These are phyloP conservation scores for Collybia nuda DNA, from an alignment of 768 basidiomycete genomes.

Conservation along the genomic window DNA sequence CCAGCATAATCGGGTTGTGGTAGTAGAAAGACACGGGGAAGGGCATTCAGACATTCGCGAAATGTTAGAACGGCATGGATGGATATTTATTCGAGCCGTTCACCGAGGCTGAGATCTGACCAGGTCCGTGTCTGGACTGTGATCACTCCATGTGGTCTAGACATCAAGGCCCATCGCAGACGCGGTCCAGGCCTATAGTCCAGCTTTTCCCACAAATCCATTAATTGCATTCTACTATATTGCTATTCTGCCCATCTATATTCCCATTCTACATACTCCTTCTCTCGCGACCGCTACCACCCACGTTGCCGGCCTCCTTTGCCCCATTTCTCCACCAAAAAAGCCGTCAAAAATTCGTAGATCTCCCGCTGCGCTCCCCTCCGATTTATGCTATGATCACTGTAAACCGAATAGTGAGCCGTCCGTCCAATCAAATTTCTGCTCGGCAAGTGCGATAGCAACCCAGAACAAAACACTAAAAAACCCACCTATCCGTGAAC, in stretches of 20 bases:
- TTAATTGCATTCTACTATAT: background rate
- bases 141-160: constrained; percentile 1
- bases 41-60: constrained; percentile 21
- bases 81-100: constrained; percentile 22
- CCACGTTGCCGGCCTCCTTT: constrained; percentile 69
- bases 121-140: constrained; percentile 17
- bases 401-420: constrained; percentile 27
- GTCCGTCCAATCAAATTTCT: constrained; percentile 14
- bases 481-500: constrained; percentile 89
- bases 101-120: constrained; percentile 12
- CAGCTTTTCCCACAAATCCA: constrained; percentile 13
- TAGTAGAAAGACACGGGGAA: constrained; percentile 23
- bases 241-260: background rate
- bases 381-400: constrained; percentile 76
- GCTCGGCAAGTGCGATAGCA: constrained; percentile 7
- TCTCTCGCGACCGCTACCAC: constrained; percentile 35
- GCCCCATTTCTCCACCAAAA: constrained; percentile 93
- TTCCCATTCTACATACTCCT: background rate
- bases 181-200: background rate
- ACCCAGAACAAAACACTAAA: constrained; percentile 12
- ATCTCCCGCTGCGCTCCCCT: constrained; percentile 84
- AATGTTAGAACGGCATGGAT: constrained; percentile 9
- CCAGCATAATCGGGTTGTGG: constrained; percentile 14
- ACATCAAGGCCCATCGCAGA: constrained; percentile 1
- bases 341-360: constrained; percentile 82